These are phyloP conservation scores for Domatiomyces globalis DNA, from an alignment of 2,329 filamentous ascomycete species.

Conservation along the genomic window DNA sequence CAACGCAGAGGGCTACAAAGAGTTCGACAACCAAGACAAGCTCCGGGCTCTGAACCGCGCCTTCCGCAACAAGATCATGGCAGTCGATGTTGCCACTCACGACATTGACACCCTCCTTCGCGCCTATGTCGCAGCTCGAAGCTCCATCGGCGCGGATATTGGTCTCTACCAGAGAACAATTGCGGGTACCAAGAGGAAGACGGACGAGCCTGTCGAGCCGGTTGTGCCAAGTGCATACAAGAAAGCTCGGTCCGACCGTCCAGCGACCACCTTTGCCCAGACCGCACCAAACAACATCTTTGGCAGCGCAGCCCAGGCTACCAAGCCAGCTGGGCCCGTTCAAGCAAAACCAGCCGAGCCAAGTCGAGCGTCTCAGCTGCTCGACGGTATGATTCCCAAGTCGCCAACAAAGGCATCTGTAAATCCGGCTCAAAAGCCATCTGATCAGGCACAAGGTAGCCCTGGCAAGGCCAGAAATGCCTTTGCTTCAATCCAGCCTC, in stretches of 20 bases:
- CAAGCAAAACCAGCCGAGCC: too few relatives aligned
- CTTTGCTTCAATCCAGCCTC: slow-evolving; percentile 2
- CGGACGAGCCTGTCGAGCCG: slow-evolving; percentile 12
- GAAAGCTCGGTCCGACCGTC: background rate
- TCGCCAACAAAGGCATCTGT: too few relatives aligned
- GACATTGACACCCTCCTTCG: slow-evolving; percentile 26
- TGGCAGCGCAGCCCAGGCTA: background rate
- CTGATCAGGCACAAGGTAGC: too few relatives aligned
- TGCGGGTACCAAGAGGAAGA: slow-evolving; percentile 21
- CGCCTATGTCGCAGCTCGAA: slow-evolving; percentile 27
- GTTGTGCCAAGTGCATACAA: slow-evolving; percentile 1
- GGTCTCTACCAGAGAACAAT: slow-evolving; percentile 13
- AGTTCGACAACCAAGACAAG: slow-evolving; percentile 19
- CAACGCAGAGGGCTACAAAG: slow-evolving; percentile 13
- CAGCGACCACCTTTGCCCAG: background rate
- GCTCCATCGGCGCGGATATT: slow-evolving; percentile 25
- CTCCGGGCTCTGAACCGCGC: slow-evolving; percentile 24
- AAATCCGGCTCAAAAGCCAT: too few relatives aligned
- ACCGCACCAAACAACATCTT: background rate
- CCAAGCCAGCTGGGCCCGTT: too few relatives aligned
- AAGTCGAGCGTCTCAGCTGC: too few relatives aligned
- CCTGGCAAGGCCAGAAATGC: slow-evolving; percentile 1
- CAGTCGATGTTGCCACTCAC: slow-evolving; percentile 21
- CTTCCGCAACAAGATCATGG: slow-evolving; percentile 23
- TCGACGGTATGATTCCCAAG: too few relatives aligned